These are phyloP conservation scores for Globisporangium acanthophoron DNA, from an alignment of 352 stramenopile genomes.

Conservation along the genomic window DNA sequence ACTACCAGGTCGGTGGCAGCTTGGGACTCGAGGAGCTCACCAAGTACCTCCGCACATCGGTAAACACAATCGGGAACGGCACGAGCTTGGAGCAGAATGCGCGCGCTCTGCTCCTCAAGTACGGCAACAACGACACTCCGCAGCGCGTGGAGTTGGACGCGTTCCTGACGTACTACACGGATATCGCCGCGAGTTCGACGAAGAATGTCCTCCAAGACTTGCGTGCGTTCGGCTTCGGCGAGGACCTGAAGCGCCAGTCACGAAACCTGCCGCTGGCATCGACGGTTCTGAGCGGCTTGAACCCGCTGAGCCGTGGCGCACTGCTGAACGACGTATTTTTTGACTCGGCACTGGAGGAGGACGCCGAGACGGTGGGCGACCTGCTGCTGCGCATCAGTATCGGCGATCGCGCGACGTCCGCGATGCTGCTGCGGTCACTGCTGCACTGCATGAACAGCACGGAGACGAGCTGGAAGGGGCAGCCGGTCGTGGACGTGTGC, in stretches of 20 bases:
- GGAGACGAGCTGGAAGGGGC: slow-evolving; percentile 84
- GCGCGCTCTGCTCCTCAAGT: slow-evolving; percentile 61
- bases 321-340: slow-evolving; percentile 81
- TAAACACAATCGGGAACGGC: slow-evolving; percentile 45
- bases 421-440: slow-evolving; percentile 59
- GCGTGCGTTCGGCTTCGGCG: slow-evolving; percentile 73
- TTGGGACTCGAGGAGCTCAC: slow-evolving; percentile 58
- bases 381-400: slow-evolving; percentile 68
- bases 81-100: slow-evolving; percentile 61
- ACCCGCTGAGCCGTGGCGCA: slow-evolving; percentile 48
- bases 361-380: slow-evolving; percentile 76
- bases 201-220: slow-evolving; percentile 82
- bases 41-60: slow-evolving; percentile 65
- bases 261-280: slow-evolving; percentile 23
- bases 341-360: slow-evolving; percentile 81
- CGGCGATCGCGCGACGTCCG: slow-evolving; percentile 49
- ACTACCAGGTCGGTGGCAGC: slow-evolving; percentile 40
- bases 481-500: slow-evolving; percentile 77
- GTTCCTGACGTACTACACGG: slow-evolving; percentile 81
- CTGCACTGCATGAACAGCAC: slow-evolving; percentile 74
- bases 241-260: slow-evolving; percentile 62
- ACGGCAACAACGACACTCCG: slow-evolving; percentile 37
- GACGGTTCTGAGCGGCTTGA: slow-evolving; percentile 45
- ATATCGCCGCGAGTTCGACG: slow-evolving; percentile 59
- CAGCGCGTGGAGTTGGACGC: slow-evolving; percentile 60